These are phyloP conservation scores for Dendrobium catenatum DNA, from an alignment of 106 monocot genomes.

Conservation along the genomic window DNA sequence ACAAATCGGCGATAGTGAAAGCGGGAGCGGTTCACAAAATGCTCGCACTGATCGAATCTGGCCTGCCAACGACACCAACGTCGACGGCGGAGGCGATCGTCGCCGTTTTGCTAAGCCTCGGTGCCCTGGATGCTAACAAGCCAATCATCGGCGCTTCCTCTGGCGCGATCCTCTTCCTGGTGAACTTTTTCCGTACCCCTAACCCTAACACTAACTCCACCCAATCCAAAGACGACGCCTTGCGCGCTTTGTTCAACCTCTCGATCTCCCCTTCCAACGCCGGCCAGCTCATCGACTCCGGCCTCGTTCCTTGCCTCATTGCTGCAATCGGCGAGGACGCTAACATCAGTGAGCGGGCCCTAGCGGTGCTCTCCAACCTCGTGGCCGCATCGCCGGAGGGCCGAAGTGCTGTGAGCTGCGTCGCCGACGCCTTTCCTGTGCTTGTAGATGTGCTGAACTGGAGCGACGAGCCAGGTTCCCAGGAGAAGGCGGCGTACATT, in stretches of 20 bases:
- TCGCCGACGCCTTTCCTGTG: constrained; percentile 27
- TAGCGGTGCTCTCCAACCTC: constrained; percentile 55
- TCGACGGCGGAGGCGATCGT: constrained; percentile 45
- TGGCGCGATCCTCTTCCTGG: constrained; percentile 58
- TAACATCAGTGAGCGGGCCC: constrained; percentile 34
- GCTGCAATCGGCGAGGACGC: constrained; percentile 48
- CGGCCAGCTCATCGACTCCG: constrained; percentile 29
- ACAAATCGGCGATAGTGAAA: constrained; percentile 74
- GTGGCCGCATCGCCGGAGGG: constrained; percentile 43
- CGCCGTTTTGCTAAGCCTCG: constrained; percentile 72
- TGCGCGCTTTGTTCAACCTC: constrained; percentile 84
- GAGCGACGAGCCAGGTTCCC: constrained; percentile 60
- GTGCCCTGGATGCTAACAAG: constrained; percentile 77
- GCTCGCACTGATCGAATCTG: constrained; percentile 27
- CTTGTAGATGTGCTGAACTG: constrained; percentile 73
- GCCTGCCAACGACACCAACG: not conserved
- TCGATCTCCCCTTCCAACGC: constrained; percentile 51
- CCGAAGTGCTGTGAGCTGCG: constrained; percentile 26
- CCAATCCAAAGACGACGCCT: constrained; percentile 38
- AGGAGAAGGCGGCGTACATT: constrained; percentile 75
- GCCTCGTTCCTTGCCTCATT: constrained; percentile 36
- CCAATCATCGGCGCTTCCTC: constrained; percentile 57
- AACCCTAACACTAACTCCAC: not conserved
- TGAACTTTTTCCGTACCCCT: constrained; percentile 22
- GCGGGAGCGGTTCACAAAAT: constrained; percentile 79